Evolutionary conservation across 2,329 filamentous ascomycete species (phyloP).

Genomic region (Ophiobolus disseminans): DNA sequence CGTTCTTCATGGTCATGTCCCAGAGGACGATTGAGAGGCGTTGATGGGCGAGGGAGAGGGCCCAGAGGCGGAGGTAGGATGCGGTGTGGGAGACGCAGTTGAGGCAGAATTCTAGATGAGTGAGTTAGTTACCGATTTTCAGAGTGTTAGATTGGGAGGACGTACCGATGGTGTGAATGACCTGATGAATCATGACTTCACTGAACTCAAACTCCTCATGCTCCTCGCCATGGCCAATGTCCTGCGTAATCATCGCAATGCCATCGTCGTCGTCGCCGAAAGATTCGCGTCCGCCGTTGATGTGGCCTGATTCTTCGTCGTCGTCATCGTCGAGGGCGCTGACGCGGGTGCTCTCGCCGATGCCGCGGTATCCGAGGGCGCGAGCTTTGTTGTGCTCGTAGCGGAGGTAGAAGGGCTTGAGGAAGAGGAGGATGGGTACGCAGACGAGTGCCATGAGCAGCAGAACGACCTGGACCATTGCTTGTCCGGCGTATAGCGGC

Average conservation of each 20-base stretch:
- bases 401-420: conserved; percentile 95
- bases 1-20: conserved; percentile 89
- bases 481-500: conserved; percentile 80
- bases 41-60: conserved; percentile 94
- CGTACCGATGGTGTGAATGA: conserved; percentile 97
- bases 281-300: conserved; percentile 69
- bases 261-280: conserved; percentile 80
- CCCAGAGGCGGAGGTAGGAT: conserved; percentile 98
- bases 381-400: conserved; percentile 91
- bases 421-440: conserved; percentile 87
- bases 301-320: conserved; percentile 65
- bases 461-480: conserved; percentile 75
- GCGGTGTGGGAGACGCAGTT: conserved; percentile 99
- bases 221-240: conserved; percentile 74
- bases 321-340: conserved; percentile 91
- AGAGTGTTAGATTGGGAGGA: conserved; percentile 18
- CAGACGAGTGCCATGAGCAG: conserved; percentile 83
- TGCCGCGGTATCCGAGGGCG: conserved; percentile 87
- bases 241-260: conserved; percentile 86
- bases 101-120: conserved; percentile 84
- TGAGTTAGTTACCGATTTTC: conserved; percentile 27
- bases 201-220: conserved; percentile 98
- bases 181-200: conserved; percentile 98
- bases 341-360: conserved; percentile 86
- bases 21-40: conserved; percentile 96